Percentiles rank a stretch among this genome's conserved stretches.
These are phyloP conservation scores for Diaporthe citriasiana DNA, from an alignment of 2,329 filamentous ascomycete species.

Conservation along the genomic window DNA sequence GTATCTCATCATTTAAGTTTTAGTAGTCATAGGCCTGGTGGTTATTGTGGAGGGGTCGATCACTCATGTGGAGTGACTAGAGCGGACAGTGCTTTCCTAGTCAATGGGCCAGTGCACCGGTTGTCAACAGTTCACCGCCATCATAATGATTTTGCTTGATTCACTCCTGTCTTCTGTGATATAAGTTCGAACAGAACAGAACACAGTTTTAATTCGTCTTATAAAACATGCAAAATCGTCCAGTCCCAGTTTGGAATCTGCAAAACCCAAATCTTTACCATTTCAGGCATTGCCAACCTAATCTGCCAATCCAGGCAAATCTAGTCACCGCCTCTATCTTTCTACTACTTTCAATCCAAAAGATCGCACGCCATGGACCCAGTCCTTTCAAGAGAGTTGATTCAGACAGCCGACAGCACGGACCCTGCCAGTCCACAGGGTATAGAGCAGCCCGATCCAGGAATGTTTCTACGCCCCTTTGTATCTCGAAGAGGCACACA, in stretches of 20 bases:
- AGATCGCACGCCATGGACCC: neutral
- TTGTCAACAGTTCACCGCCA: neutral
- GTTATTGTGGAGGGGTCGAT: neutral
- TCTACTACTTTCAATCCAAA: neutral
- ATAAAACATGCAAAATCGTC: neutral
- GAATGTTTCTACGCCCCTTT: neutral
- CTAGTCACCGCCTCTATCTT: too few relatives aligned
- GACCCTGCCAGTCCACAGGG: too few relatives aligned
- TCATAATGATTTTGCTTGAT: neutral
- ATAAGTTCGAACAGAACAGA: neutral
- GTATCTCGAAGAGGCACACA: constrained; percentile 6
- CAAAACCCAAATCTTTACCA: neutral
- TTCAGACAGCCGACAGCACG: neutral
- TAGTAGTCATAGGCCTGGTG: neutral
- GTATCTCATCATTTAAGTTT: neutral
- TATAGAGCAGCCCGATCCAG: neutral
- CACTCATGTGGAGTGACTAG: neutral
- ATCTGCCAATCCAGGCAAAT: neutral
- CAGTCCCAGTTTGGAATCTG: neutral
- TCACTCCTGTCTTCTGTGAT: neutral
- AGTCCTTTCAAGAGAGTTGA: neutral
- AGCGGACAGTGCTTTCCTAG: neutral
- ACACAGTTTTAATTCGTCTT: neutral
- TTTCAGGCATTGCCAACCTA: neutral
- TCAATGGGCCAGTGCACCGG: neutral